Percentiles rank a stretch among this genome's conserved stretches.
These are phyloP conservation scores for Paramecium primaurelia DNA, from an alignment of 73 alveolate species.

Conservation along the genomic window DNA sequence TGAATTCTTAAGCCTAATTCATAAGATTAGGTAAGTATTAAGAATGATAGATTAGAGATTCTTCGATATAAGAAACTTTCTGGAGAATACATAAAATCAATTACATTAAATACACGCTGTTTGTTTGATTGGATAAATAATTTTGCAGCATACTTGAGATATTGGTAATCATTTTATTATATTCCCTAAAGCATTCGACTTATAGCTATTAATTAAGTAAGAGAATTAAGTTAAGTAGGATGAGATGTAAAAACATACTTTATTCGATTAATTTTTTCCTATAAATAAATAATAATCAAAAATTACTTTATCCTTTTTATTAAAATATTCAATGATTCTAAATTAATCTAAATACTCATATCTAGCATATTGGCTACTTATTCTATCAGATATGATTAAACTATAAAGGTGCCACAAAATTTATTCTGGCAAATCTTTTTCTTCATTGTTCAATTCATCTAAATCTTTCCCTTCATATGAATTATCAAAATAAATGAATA, in stretches of 20 bases:
- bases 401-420: constrained; percentile 26
- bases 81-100: background rate
- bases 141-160: constrained; percentile 5
- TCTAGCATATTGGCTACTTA: constrained; percentile 33
- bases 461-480: background rate
- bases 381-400: constrained; percentile 4
- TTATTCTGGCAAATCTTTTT: background rate
- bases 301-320: background rate
- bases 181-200: constrained; percentile 33
- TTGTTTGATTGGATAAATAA: background rate
- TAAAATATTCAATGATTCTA: background rate
- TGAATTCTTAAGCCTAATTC: constrained; percentile 10
- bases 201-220: background rate
- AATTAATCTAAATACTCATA: constrained; percentile 31
- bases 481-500: constrained; percentile 25
- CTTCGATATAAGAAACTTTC: constrained; percentile 36
- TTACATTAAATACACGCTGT: constrained; percentile 3
- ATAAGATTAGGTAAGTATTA: constrained; percentile 7
- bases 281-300: background rate
- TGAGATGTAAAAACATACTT: constrained; percentile 43
- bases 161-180: constrained; percentile 10
- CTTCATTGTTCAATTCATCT: constrained; percentile 6
- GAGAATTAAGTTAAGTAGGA: constrained; percentile 33
- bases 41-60: constrained; percentile 18
- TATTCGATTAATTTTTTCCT: background rate